A percentile compares a stretch with the other conserved stretches of the same genome.
phyloP scores from a whole-genome alignment of 805 yeast genomes.

The Kluyveromyces dobzhanskii region DNA sequence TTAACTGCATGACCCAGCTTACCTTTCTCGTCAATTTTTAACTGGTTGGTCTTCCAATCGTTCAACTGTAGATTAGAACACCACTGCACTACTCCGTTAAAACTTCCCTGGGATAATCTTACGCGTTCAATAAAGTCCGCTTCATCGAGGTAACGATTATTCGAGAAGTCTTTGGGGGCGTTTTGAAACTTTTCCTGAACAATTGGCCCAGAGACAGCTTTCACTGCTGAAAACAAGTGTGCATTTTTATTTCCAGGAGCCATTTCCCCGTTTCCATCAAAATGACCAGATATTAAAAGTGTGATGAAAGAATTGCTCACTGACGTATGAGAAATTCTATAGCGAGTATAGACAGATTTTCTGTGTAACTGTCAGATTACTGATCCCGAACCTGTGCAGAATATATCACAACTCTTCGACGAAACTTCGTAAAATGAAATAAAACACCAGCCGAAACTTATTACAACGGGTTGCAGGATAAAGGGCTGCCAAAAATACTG shows the following conservation, averaged over 20 bases:
- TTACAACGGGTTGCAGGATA: too few species aligned
- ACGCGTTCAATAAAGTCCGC: slow-evolving; percentile 2
- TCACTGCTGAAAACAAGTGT: not conserved
- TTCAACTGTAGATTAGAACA: slow-evolving; percentile 12
- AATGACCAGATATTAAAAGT: too few species aligned
- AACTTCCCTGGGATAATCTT: slow-evolving; percentile 13
- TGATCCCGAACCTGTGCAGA: too few species aligned
- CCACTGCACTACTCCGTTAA: slow-evolving; percentile 20
- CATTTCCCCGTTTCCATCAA: not conserved
- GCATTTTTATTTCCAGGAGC: not conserved
- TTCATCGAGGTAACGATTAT: not conserved
- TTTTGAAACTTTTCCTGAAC: not conserved
- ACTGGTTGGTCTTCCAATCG: slow-evolving; percentile 18
- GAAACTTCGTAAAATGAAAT: too few species aligned
- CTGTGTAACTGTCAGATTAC: too few species aligned
- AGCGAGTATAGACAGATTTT: too few species aligned
- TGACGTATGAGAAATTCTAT: too few species aligned
- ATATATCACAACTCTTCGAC: too few species aligned
- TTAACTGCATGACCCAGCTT: slow-evolving; percentile 13
- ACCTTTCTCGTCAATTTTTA: slow-evolving; percentile 15
- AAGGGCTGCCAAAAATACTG: too few species aligned
- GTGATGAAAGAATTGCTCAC: too few species aligned
- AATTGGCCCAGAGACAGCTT: not conserved
- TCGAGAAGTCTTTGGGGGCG: too few species aligned
- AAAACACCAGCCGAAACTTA: too few species aligned